Evolutionary conservation across 164 flowering plant genomes (phyloP), one percentile per base, ranked within the genome.

Genomic region (Paratinospora sagittata): DNA sequence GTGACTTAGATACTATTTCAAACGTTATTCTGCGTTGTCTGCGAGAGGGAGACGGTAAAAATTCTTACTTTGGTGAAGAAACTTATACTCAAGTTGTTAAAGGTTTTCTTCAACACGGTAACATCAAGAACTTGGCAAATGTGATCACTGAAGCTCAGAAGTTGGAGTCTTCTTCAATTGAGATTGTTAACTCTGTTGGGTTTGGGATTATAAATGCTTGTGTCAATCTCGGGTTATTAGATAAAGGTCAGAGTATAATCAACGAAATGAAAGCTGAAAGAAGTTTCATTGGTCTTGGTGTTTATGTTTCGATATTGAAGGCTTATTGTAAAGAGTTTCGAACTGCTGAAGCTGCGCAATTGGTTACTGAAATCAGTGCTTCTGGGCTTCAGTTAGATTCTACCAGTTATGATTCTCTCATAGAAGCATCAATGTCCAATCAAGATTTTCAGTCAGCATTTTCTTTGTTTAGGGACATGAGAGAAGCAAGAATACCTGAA

Each of bases 361-460:
- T 95, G 83, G 98, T 95, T 23, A 77, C 81, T 66, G 93, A 90
- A 55, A 86, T 95, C 27, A 83, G 74, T 49, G 79, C 74, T 73
- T 81, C 85, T 0, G 99, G 97, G 69, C 87, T 91, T 41, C 84
- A 78, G 60, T 78, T 95, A 77, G 99, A 91, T 74, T 77, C 74
- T 13, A 78, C 75, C 17, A 83, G 67, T 63, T 92, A 86, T 79
- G 93, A 92, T 76, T 79, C 87, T 73, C 74, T 95, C 19, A 89
- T 95, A 76, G 98, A 95, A 37, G 90, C 89, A 37, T 85, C 97
- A 37, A 95, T 95, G 96, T 77, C 95, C 6, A 81, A 86, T 78
- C 97, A 92, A 78, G 98, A 95, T 86, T 95, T 92, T 74, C 94
- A 88, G 26, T 95, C 97, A 0, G 95, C 99, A 8, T 90, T 95